Base-by-base conservation (phyloP, 2,329 filamentous ascomycete species). In the Alternaria sp. region DNA sequence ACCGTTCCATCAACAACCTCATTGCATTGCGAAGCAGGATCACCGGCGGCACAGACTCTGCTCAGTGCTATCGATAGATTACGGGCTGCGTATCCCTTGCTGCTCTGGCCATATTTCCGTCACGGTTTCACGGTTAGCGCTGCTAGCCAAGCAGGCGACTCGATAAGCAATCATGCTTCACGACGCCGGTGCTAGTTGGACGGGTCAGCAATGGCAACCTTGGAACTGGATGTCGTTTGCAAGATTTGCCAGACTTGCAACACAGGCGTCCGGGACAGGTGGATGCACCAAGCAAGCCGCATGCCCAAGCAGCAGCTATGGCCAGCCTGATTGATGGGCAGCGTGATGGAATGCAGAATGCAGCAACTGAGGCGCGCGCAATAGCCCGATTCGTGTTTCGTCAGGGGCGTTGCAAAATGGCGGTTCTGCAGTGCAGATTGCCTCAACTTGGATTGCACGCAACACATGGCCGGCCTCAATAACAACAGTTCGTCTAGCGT, bases 371-470 rank as follows among this genome's bases (percentile, higher is more conserved):
- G 64, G 57, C 57, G 68, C 61, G 60, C 61, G 63, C 66, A 53
- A 65, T 66, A 62, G 57, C 58, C 63, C 58, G 64, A 74, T 72
- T 69, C 71, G 74, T 74, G 75, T 77, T 75, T 77, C 69, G 75
- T 74, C 69, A 71, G 75, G 73, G 72, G 65, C 68, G 70, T 59
- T 69, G 65, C 64, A 63, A 66, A 66, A 67, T 41, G 68, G 69
- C 68, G 73, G 69, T 70, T 63, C 67, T 76, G 75, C 70, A 69
- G 75, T 77, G 74, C 74, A 76, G 71, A 73, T 68, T 77, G 75
- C 75, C 70, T 78, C 74, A 70, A 74, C 71, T 71, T 73, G 72
- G 68, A 75, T 69, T 49, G 66, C 56, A 63, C 51, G 65, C 66
- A 70, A 67, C 64, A 49, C 46, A 16, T 49, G 71, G 68, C 64